Percentiles rank a stretch among this genome's conserved stretches.
Evolutionary conservation across 2,329 filamentous ascomycete species (phyloP).

Genomic region (Blastomyces gilchristii): DNA sequence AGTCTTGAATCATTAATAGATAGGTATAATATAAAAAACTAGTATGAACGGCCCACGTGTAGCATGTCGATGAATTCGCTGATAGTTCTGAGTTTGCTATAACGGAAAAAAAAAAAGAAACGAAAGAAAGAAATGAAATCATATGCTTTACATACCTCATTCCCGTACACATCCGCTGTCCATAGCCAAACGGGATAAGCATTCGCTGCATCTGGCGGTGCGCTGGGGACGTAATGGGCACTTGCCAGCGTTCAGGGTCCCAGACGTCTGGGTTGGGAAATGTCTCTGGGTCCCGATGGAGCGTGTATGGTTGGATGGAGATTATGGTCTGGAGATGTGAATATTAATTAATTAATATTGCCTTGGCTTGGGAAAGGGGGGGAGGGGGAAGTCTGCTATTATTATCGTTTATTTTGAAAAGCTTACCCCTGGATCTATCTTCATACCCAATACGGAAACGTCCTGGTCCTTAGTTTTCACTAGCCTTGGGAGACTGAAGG

Average conservation of each 20-base stretch:
- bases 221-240: conserved; percentile 42
- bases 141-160: conserved; percentile 16
- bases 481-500: conserved; percentile 31
- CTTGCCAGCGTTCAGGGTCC: conserved; percentile 46
- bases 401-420: neutral
- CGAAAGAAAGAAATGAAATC: neutral
- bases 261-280: conserved; percentile 44
- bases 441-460: conserved; percentile 13
- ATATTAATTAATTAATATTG: neutral
- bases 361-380: no score
- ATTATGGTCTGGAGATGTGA: conserved; percentile 12
- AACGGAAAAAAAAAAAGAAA: no score
- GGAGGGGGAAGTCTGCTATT: neutral
- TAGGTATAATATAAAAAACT: neutral
- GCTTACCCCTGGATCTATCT: conserved; percentile 14
- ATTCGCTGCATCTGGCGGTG: conserved; percentile 45
- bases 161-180: conserved; percentile 34
- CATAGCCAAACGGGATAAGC: conserved; percentile 46
- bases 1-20: neutral
- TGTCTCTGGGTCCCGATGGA: conserved; percentile 42
- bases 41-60: no score
- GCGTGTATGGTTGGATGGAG: conserved; percentile 23
- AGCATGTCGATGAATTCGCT: neutral
- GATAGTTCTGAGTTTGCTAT: neutral
- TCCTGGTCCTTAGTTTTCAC: conserved; percentile 16